A percentile compares a stretch with the other conserved stretches of the same genome.
These are phyloP conservation scores for Stagonosporopsis chrysanthemi DNA, from an alignment of 2,329 filamentous ascomycete species.

Conservation along the genomic window DNA sequence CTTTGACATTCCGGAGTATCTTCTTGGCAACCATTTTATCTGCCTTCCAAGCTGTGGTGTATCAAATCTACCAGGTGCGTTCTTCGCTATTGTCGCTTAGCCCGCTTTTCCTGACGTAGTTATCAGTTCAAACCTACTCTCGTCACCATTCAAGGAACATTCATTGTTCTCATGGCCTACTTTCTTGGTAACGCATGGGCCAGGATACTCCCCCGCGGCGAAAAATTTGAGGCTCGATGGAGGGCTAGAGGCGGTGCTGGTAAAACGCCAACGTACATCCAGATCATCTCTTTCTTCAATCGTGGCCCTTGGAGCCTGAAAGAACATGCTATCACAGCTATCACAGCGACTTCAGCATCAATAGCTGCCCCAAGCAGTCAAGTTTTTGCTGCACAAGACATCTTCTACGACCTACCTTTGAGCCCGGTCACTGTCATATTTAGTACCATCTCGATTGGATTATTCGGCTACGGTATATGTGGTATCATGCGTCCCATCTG, in stretches of 20 bases:
- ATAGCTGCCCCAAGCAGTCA: constrained; percentile 25
- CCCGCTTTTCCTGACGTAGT: not conserved
- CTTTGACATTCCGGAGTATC: constrained; percentile 22
- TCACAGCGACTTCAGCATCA: constrained; percentile 27
- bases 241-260: constrained; percentile 22
- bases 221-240: constrained; percentile 26
- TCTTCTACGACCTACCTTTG: constrained; percentile 22
- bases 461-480: constrained; percentile 26
- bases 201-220: constrained; percentile 22
- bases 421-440: constrained; percentile 24
- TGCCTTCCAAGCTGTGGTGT: constrained; percentile 26
- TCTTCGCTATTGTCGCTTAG: not conserved
- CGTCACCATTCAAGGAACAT: constrained; percentile 25
- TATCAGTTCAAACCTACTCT: constrained; percentile 26
- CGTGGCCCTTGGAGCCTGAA: constrained; percentile 23
- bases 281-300: constrained; percentile 26
- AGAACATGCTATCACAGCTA: constrained; percentile 24
- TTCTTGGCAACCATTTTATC: constrained; percentile 21
- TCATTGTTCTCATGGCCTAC: constrained; percentile 26
- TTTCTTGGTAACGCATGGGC: constrained; percentile 25
- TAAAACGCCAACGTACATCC: constrained; percentile 18
- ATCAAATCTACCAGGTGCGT: constrained; percentile 23
- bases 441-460: constrained; percentile 25
- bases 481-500: constrained; percentile 26
- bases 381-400: constrained; percentile 24